Evolutionary conservation across 768 basidiomycete species (phyloP).

Genomic region (Peribolospora kevripleyi): DNA sequence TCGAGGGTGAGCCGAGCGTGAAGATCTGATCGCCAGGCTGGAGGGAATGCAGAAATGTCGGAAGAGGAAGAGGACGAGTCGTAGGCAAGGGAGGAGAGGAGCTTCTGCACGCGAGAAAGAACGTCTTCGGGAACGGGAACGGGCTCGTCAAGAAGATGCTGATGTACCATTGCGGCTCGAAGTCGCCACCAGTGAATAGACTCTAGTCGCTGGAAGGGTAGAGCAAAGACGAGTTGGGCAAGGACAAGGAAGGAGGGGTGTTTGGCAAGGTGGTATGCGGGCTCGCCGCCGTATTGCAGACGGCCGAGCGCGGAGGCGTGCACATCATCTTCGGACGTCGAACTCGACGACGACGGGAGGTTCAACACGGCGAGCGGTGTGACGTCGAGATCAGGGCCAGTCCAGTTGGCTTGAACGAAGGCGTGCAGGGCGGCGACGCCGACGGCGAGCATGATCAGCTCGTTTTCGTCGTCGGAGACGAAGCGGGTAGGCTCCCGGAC

Average conservation of each 20-base stretch:
- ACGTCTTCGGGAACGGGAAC: conserved; percentile 30
- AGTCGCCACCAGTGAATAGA: conserved; percentile 39
- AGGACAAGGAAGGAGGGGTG: conserved; percentile 45
- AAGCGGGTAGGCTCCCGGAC: too few relatives aligned
- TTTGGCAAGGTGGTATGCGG: conserved; percentile 72
- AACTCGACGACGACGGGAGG: neutral
- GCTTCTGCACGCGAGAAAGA: conserved; percentile 17
- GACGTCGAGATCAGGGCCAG: conserved; percentile 61
- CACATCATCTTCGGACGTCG: conserved; percentile 8
- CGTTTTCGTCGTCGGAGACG: too few relatives aligned
- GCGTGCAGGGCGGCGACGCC: conserved; percentile 64
- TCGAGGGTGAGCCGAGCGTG: conserved; percentile 45
- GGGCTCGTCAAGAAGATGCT: conserved; percentile 56
- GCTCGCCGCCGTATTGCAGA: conserved; percentile 69
- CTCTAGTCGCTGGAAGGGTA: conserved; percentile 5
- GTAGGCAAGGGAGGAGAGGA: conserved; percentile 4
- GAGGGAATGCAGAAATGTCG: conserved; percentile 15
- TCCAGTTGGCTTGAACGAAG: conserved; percentile 89
- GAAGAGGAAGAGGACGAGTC: conserved; percentile 19
- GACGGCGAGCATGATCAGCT: conserved; percentile 25
- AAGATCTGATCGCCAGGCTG: conserved; percentile 29
- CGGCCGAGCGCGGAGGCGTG: conserved; percentile 42
- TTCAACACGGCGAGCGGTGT: conserved; percentile 18
- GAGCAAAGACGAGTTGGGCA: conserved; percentile 41
- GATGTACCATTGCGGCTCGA: conserved; percentile 36